Percentiles rank a stretch among this genome's conserved stretches.
Evolutionary conservation across 176 grass and related monocot genomes (phyloP).

Genomic region (Oryza nivara): DNA sequence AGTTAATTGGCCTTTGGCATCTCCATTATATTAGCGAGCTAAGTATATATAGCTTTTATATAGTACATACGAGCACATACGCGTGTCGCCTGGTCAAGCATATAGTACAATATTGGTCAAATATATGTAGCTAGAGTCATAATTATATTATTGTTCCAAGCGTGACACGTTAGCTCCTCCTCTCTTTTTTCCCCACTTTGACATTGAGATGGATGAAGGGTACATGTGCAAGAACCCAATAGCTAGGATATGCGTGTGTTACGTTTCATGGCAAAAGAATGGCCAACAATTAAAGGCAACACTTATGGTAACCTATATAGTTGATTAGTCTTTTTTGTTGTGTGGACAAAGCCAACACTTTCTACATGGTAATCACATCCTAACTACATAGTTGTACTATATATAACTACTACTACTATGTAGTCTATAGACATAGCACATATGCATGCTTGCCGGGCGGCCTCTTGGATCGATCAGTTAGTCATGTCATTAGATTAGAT

Average conservation of each 20-base stretch:
- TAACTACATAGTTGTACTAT: background rate
- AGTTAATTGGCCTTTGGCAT: background rate
- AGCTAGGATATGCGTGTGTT: background rate
- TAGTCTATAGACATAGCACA: too few relatives aligned
- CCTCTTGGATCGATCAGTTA: background rate
- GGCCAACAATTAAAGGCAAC: background rate
- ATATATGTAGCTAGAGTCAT: background rate
- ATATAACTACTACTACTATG: too few relatives aligned
- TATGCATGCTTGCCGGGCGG: background rate
- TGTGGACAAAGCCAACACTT: background rate
- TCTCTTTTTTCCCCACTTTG: background rate
- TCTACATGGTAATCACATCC: background rate
- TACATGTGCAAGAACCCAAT: background rate
- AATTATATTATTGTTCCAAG: background rate
- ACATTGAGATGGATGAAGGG: background rate
- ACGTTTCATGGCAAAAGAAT: background rate
- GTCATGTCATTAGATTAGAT: background rate
- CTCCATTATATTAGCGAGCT: too few relatives aligned
- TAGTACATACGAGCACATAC: background rate
- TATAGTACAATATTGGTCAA: background rate
- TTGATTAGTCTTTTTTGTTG: background rate
- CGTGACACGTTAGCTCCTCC: background rate
- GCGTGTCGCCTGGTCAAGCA: background rate
- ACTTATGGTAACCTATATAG: background rate
- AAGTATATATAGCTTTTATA: too few relatives aligned